Evolutionary conservation across 441 rosid genomes (phyloP), one percentile per base, ranked within the genome.

Genomic region (Brassica balearica): DNA sequence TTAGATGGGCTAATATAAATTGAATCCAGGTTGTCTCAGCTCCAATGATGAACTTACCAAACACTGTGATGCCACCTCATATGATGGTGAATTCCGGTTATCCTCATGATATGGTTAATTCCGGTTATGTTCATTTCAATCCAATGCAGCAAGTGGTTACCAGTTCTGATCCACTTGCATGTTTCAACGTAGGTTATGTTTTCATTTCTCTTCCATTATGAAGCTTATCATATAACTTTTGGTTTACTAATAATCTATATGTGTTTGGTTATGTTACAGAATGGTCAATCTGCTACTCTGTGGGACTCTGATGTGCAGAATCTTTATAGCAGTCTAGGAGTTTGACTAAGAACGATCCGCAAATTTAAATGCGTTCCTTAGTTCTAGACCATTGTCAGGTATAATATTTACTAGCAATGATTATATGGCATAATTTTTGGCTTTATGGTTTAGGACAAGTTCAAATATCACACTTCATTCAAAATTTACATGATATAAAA

Each of bases 221-320:
- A 25, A 25, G 27, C 27, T 25, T 25, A 48, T 67, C 43, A 11
- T 34, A 4, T 23, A 71, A 12, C 23, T 27, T 59, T 72, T 34
- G 43, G 76, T 41, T 71, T 60, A 23, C 15, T 71, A 15, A 43
- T 43, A 27, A 25, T 58, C 7, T 56, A 5, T 14, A 2, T 12
- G 55, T 38, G 34, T 56, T 46, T 43, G 55, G 8, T 55, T 25
- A 66, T 76, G 84, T 90, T 87, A 91, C 94, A 90, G 98, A 94
- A 87, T 83, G 68, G 84, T 46, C 87, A 86, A 73, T 76, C 85
- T 56, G 74, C 87, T 67, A 65, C 87, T 8, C 72, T 82, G 59
- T 95, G 99, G 97, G 91, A 89, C 84, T 82, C 84, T 75, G 91
- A 89, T 73, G 80, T 89, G 41, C 96, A 87, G 20, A 89, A 86